Evolutionary conservation across 2,329 filamentous ascomycete species (phyloP).

Genomic region (Cordyceps militaris): DNA sequence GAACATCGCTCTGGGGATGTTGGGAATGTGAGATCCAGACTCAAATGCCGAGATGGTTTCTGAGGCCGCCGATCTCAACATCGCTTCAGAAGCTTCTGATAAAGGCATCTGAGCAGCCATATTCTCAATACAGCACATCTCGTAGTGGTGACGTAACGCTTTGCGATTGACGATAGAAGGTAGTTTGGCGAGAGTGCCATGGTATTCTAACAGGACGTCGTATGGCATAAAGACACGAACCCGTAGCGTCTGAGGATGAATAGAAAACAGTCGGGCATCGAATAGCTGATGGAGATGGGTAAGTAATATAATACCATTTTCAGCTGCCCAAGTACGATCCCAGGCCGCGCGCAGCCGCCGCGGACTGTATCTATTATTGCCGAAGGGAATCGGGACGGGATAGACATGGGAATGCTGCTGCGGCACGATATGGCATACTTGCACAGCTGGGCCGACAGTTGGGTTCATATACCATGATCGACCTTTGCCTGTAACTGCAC

Average conservation of each 20-base stretch:
- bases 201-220: conserved; percentile 13
- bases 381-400: background rate
- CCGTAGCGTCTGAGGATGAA: conserved; percentile 17
- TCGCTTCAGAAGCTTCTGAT: background rate
- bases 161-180: conserved; percentile 9
- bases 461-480: background rate
- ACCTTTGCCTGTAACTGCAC: background rate
- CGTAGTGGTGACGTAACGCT: conserved; percentile 18
- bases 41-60: background rate
- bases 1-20: too few relatives aligned
- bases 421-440: background rate
- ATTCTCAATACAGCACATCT: conserved; percentile 21
- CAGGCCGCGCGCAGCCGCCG: background rate
- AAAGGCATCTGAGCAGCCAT: conserved; percentile 7
- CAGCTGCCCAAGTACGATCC: background rate
- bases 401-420: background rate
- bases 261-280: conserved; percentile 18
- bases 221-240: conserved; percentile 19
- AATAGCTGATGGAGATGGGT: conserved; percentile 18
- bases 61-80: background rate
- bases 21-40: too few relatives aligned
- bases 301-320: conserved; percentile 16
- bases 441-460: background rate
- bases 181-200: conserved; percentile 13
- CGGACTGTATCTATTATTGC: background rate